Base-by-base conservation (phyloP, 768 basidiomycete genomes). In the Pleurotus cornucopiae region DNA sequence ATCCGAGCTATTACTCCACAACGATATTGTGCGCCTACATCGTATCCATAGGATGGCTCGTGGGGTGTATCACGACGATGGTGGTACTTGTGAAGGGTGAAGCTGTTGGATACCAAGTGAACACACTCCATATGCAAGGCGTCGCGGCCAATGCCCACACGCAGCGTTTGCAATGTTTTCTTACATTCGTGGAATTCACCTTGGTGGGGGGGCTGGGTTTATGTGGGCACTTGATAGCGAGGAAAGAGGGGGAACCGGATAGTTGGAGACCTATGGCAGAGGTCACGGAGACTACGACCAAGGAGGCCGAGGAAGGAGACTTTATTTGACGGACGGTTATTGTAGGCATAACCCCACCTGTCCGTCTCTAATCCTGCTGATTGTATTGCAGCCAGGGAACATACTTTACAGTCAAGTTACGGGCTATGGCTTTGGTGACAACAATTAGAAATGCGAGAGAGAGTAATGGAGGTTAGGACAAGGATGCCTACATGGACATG, bases 1-100 rank as follows among this genome's bases (percentile, higher is more conserved):
- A 64, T 11, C 70, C 70, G 3, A 68, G 68, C 18, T 73, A 71
- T 58, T 73, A 70, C 56, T 69, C 67, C 5, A 71, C 70, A 1
- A 58, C 60, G 23, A 49, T 71, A 46, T 60, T 72, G 45, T 66
- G 62, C 26, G 67, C 64, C 3, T 70, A 70, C 57, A 60, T 73
- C 2, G 56, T 71, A 39, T 62, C 67, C 30, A 5, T 66, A 13
- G 54, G 67, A n/a, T 72, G 70, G 70, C 57, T 71, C 12, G 63
- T 61, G 14, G 66, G 69, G 25, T 66, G 67, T 55, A 66, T 71
- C 26, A 48, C 64, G 47, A 68, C 69, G 18, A 59, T 66, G 11
- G 58, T 64, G 40, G 63, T 70, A 44, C 60, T 68, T 44, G 63
- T 64, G 2, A 54, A 57, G 2, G 55, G 62, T 46, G 47, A 58